Conservation (phyloP, 2,329 filamentous ascomycete genomes). For the Colletotrichum camelliae region DNA sequence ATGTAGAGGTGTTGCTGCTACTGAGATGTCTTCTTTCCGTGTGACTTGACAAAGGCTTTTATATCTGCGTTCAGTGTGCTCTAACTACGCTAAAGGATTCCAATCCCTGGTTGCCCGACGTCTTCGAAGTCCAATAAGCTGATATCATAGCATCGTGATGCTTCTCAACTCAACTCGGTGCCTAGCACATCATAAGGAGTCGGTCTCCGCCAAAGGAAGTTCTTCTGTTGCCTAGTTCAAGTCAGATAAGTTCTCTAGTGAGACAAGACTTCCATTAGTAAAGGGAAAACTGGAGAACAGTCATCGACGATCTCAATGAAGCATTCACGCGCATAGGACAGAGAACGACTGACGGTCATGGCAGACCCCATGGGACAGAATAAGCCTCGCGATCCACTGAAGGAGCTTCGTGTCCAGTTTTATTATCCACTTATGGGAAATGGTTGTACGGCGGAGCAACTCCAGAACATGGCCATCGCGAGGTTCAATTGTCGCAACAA, state of each 20-base stretch:
- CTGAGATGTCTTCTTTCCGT: neutral
- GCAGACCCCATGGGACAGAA: neutral
- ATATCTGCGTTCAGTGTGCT: neutral
- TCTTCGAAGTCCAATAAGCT: neutral
- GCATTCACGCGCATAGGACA: neutral
- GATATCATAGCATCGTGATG: neutral
- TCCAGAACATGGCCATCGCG: neutral
- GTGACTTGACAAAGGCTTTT: neutral
- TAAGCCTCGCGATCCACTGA: neutral
- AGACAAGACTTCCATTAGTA: neutral
- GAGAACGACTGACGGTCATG: neutral
- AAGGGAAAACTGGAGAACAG: neutral
- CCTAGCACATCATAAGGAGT: neutral
- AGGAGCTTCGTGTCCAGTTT: neutral
- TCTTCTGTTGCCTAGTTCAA: neutral
- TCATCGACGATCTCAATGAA: neutral
- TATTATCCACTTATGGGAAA: neutral
- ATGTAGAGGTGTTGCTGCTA: neutral
- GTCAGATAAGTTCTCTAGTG: neutral
- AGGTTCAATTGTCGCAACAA: neutral
- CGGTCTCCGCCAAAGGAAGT: neutral
- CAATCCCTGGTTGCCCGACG: neutral
- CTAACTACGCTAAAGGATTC: neutral
- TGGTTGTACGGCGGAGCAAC: neutral
- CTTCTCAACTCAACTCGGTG: neutral